phyloP scores from a whole-genome alignment of 2,329 filamentous ascomycete species.

The Fusarium falciforme region DNA sequence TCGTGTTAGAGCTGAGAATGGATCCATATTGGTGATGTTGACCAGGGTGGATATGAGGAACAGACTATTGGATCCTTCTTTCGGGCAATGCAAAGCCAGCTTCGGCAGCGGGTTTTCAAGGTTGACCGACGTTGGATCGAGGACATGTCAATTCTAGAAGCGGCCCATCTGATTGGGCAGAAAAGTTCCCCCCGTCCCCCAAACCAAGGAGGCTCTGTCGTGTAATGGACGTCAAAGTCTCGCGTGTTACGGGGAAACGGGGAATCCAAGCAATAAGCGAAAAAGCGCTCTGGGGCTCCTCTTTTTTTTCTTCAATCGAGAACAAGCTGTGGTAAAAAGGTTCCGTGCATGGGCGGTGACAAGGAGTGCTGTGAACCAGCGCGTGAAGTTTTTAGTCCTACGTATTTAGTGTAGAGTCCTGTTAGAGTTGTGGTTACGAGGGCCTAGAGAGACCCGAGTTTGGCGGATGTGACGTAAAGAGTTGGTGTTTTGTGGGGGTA shows the following conservation, averaged over 20 bases:
- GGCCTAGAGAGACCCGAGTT: not conserved
- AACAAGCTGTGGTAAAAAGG: slow-evolving; percentile 13
- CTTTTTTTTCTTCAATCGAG: not conserved
- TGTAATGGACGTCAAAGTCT: not conserved
- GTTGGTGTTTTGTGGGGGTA: not conserved
- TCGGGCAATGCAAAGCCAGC: not conserved
- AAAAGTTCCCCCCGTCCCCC: slow-evolving; percentile 43
- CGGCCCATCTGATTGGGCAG: slow-evolving; percentile 41
- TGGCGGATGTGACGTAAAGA: not conserved
- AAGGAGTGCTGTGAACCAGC: not conserved
- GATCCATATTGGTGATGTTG: not conserved
- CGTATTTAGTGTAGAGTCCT: not conserved
- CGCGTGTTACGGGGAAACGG: not conserved
- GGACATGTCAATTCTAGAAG: not conserved
- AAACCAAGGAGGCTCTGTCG: slow-evolving; percentile 15
- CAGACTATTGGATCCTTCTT: not conserved
- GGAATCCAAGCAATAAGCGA: not conserved
- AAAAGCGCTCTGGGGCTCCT: not conserved
- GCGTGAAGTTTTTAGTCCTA: not conserved
- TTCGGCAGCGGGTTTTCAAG: not conserved
- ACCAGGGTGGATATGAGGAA: not conserved
- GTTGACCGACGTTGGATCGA: slow-evolving; percentile 9
- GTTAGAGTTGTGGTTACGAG: not conserved
- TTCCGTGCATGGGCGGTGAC: slow-evolving; percentile 25
- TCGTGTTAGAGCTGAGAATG: not conserved